These are phyloP conservation scores for Dactylellina parvicollis DNA, from an alignment of 2,329 filamentous ascomycete genomes.

Conservation along the genomic window DNA sequence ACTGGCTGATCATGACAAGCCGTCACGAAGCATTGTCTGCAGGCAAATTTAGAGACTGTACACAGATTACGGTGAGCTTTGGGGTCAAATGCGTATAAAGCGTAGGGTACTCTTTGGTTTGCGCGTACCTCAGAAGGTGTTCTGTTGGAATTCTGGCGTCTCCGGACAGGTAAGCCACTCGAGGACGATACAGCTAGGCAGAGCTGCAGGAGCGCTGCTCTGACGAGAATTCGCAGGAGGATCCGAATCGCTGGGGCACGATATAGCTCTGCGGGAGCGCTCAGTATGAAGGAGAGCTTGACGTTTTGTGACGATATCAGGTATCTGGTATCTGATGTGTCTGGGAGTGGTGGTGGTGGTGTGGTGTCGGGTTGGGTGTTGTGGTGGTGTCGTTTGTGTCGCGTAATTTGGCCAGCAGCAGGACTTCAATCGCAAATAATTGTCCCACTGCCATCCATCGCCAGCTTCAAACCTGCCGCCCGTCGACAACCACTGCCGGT, in stretches of 20 bases:
- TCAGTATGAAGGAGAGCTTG: not conserved
- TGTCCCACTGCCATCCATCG: not conserved
- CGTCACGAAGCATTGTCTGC: conserved; percentile 50
- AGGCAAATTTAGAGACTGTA: too few species aligned
- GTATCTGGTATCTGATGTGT: not conserved
- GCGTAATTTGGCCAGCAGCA: conserved; percentile 28
- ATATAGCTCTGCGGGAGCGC: not conserved
- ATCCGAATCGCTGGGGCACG: not conserved
- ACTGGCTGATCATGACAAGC: conserved; percentile 49
- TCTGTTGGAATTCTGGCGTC: not conserved
- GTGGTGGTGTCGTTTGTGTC: conserved; percentile 10
- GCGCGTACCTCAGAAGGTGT: conserved; percentile 12
- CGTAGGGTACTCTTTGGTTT: not conserved
- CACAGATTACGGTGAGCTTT: not conserved
- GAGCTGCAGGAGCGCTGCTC: not conserved
- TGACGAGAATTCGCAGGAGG: not conserved
- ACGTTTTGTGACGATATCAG: not conserved
- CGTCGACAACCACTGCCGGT: too few species aligned
- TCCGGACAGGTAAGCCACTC: conserved; percentile 47
- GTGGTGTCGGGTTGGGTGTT: too few species aligned
- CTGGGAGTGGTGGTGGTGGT: conserved; percentile 7
- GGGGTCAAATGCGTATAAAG: not conserved
- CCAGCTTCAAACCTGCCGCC: conserved; percentile 10
- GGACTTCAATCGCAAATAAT: conserved; percentile 25
- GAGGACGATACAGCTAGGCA: not conserved